Conservation (phyloP, 768 basidiomycete genomes). For the Exsudoporus frostii region DNA sequence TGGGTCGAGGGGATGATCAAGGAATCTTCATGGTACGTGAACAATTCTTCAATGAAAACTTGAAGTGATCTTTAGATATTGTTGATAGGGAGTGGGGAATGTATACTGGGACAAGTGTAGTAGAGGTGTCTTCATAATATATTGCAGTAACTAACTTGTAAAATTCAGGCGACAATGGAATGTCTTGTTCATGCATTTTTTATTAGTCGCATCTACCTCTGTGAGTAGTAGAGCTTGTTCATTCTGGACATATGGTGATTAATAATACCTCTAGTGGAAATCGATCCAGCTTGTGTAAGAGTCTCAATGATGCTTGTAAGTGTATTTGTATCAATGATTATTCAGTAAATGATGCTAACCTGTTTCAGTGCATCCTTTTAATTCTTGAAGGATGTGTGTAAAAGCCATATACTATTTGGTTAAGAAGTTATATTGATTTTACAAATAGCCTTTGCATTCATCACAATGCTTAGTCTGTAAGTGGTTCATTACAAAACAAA, state of each 20-base stretch:
- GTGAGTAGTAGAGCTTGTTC: constrained; percentile 7
- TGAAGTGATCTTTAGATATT: neutral
- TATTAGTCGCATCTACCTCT: constrained; percentile 19
- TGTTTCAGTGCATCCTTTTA: constrained; percentile 11
- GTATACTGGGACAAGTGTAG: constrained; percentile 20
- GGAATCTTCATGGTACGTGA: constrained; percentile 6
- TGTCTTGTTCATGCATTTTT: constrained; percentile 26
- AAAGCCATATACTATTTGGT: neutral
- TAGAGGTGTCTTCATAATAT: neutral
- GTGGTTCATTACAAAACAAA: neutral
- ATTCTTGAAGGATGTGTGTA: constrained; percentile 25
- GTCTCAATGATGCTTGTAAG: constrained; percentile 20
- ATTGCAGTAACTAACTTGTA: neutral
- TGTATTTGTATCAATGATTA: neutral
- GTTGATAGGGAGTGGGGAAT: constrained; percentile 10
- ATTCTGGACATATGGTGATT: neutral
- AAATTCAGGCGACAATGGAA: constrained; percentile 12
- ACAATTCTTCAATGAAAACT: neutral
- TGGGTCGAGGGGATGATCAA: neutral
- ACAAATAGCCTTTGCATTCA: constrained; percentile 15
- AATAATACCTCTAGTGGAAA: constrained; percentile 10
- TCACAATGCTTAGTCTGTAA: constrained; percentile 10
- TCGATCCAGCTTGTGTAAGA: neutral
- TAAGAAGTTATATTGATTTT: constrained; percentile 1
- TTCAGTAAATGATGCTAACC: neutral